These are phyloP conservation scores for Aaosphaeria pasadenensis DNA, from an alignment of 2,329 filamentous ascomycete species.

Conservation along the genomic window DNA sequence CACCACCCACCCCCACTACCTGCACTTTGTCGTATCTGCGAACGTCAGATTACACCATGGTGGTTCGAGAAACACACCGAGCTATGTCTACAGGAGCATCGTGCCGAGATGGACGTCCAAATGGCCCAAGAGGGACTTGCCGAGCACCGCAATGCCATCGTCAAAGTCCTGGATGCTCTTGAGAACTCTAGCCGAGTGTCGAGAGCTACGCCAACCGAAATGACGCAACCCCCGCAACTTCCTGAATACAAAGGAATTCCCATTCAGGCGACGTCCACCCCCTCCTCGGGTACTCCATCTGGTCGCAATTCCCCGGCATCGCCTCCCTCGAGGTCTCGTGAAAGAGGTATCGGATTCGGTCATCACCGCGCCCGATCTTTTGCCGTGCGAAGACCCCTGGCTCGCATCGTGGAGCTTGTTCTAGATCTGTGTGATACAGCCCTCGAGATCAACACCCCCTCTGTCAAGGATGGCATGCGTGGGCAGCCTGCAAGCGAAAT, in stretches of 20 bases:
- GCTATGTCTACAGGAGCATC: conserved; percentile 90
- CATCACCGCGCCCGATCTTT: conserved; percentile 83
- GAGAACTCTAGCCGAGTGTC: conserved; percentile 72
- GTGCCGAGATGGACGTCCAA: conserved; percentile 96
- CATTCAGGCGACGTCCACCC: conserved; percentile 70
- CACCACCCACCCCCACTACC: conserved; percentile 78
- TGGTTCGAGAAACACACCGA: conserved; percentile 99
- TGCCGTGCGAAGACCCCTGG: conserved; percentile 82
- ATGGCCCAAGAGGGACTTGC: conserved; percentile 88
- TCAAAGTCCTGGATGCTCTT: conserved; percentile 88
- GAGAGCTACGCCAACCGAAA: conserved; percentile 52
- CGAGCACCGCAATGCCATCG: conserved; percentile 91
- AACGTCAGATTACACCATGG: conserved; percentile 95
- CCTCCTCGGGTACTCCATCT: conserved; percentile 68
- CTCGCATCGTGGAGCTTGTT: conserved; percentile 89
- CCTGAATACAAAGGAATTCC: conserved; percentile 85
- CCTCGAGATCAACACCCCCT: conserved; percentile 88
- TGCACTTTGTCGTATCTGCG: conserved; percentile 93
- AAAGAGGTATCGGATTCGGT: conserved; percentile 67
- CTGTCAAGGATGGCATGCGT: conserved; percentile 75
- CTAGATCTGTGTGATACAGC: conserved; percentile 95
- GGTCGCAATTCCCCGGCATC: conserved; percentile 69
- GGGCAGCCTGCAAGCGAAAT: conserved; percentile 70
- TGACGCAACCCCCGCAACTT: conserved; percentile 46
- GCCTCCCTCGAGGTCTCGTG: conserved; percentile 62